Base-by-base conservation (phyloP, 2,329 filamentous ascomycete species). In the Thermomyces lanuginosus region DNA sequence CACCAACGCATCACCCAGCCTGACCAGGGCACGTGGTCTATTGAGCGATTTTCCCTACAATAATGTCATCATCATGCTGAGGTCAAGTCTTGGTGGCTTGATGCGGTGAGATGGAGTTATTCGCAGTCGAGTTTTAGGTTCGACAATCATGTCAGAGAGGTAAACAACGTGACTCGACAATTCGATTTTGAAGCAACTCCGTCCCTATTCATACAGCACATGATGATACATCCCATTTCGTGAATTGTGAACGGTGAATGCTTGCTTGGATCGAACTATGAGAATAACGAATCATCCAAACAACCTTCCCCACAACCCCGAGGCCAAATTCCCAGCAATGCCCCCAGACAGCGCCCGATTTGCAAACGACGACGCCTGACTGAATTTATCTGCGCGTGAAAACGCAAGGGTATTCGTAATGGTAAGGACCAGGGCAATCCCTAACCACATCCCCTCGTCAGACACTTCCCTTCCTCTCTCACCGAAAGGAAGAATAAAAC, bases 291-390 rank as follows among this genome's bases (percentile, higher is more conserved):
- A 36, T 43, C 46, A 58, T 38, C 59, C 58, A 46, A 69, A 69
- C 33, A 66, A 46, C 37, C 61, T 60, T 39, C 63, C 63, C 34
- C 69, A 50, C 53, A 70, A 51, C 14, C 63, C 63, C 20, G 63
- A 57, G 6, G 65, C 65, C 35, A 70, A 38, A 39, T 61, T 68
- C 38, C 60, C 59, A 30, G 64, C 63, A 30, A 70, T 50, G 3
- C 63, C 59, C 22, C 66, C 65, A 5, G 60, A 56, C 28, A 72
- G 51, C 4, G 66, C 66, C 21, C 57, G 60, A 22, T 61, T 67
- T 5, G 68, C 66, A 35, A 66, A 63, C 26, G 55, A 66, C 19
- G 65, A 68, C 7, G 71, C 71, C 39, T 75, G 60, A 33, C 60
- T 60, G 39, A 64, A 64, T 27, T 56, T 56, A 36, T 64, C 60